Base-by-base conservation (phyloP, 345 rosid species). In the Syzygium aqueum region DNA sequence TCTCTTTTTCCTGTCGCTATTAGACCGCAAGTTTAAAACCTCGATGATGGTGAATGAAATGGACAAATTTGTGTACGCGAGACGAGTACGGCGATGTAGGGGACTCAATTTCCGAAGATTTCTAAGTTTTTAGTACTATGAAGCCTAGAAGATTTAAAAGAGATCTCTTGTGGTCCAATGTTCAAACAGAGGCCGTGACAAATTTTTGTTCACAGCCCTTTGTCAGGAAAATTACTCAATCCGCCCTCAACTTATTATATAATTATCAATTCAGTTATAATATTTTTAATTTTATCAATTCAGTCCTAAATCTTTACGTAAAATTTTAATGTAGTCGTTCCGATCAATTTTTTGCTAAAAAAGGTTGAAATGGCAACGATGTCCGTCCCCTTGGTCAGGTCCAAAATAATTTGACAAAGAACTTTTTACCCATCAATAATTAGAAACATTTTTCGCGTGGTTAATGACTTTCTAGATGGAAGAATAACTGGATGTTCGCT, bases 181-280 rank as follows among this genome's bases (percentile, higher is more conserved):
- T 61, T 61, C 14, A 61, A 61, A 61, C 14, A 30, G 78, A 67
- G 23, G 6, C 16, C 2, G 0, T 3, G 23, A 30, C 23, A 28
- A 65, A 65, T 30, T 8, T 65, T 65, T 28, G 21, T 65, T 6
- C 5, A 8, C 37, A 4, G 33, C 40, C 40, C 17, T 65, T 65
- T 15, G 40, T 15, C 21, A 0, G 11, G 22, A 8, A 28, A 65
- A 65, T 14, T 65, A 30, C 40, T 6, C 5, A 65, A 7, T 30
- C 43, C 2, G 3, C 3, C 6, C 43, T 7, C 16, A 8, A 67
- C 1, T 61, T 33, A 67, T 33, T 33, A 2, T 17, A 33, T 2
- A 0, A 1, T 5, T 17, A 17, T 17, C 7, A 67, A 16, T 33
- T 33, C 3, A 28, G 0, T 28, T 1, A 0, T 67, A 30, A 33